A percentile compares a stretch with the other conserved stretches of the same genome.
These are phyloP conservation scores for Geotrichum siamense DNA, from an alignment of 1,139 yeast genomes.

Conservation along the genomic window DNA sequence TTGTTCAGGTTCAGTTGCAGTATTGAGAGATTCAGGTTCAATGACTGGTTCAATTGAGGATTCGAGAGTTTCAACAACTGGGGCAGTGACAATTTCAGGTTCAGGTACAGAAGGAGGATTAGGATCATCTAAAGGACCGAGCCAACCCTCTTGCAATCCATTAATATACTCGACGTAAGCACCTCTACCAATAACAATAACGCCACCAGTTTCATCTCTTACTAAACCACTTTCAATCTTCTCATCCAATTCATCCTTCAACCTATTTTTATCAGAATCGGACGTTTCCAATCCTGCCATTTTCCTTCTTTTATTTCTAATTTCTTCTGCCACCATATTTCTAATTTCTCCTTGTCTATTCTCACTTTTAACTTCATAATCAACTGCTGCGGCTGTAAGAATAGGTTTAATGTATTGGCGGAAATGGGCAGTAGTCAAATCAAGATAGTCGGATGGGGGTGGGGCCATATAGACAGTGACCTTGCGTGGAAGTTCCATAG, in stretches of 20 bases:
- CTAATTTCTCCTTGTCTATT: conserved; percentile 85
- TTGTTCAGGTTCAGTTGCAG: conserved; percentile 9
- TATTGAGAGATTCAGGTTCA: not conserved
- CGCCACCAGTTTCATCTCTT: conserved; percentile 56
- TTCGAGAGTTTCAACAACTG: conserved; percentile 10
- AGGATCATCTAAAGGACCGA: conserved; percentile 83
- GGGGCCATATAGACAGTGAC: conserved; percentile 84
- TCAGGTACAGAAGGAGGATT: conserved; percentile 18
- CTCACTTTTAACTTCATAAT: conserved; percentile 67
- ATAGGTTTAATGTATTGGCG: conserved; percentile 81
- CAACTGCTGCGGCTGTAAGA: conserved; percentile 78
- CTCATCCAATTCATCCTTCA: conserved; percentile 29
- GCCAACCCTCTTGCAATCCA: conserved; percentile 89
- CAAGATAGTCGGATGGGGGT: conserved; percentile 89
- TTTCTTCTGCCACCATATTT: conserved; percentile 69
- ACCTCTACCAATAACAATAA: conserved; percentile 89
- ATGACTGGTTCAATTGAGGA: not conserved
- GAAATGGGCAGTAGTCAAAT: conserved; percentile 65
- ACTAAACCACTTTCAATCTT: conserved; percentile 27
- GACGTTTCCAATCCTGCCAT: conserved; percentile 26
- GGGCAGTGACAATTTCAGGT: not conserved
- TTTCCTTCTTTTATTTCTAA: conserved; percentile 58
- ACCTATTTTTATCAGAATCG: conserved; percentile 22
- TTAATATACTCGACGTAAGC: conserved; percentile 86
- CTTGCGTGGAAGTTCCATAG: conserved; percentile 59